A percentile compares a stretch with the other conserved stretches of the same genome.
phyloP scores from a whole-genome alignment of 352 stramenopile species.

The Phytophthora rubi region DNA sequence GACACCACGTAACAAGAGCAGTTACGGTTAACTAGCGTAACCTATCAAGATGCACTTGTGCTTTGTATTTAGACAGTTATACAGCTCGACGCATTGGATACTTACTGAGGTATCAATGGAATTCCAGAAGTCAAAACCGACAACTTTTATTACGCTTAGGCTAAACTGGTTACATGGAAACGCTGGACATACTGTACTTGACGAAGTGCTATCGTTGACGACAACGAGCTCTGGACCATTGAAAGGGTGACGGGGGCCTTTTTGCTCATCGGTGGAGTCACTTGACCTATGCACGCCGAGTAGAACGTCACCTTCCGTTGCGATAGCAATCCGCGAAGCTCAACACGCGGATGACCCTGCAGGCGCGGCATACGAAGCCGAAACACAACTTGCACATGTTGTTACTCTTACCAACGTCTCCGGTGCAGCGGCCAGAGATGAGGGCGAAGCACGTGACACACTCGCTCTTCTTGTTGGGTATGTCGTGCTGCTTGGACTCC shows the following conservation, averaged over 20 bases:
- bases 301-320: constrained; percentile 36
- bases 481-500: constrained; percentile 7
- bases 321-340: constrained; percentile 5
- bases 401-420: constrained; percentile 20
- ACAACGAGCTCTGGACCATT: neutral
- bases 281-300: constrained; percentile 19
- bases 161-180: constrained; percentile 10
- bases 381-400: constrained; percentile 16
- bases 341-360: too few species aligned
- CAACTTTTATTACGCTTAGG: neutral
- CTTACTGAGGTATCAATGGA: neutral
- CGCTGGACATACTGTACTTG: constrained; percentile 3
- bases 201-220: constrained; percentile 4
- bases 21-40: neutral
- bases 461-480: constrained; percentile 17
- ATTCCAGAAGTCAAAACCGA: neutral
- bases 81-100: neutral
- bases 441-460: constrained; percentile 6
- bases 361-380: neutral
- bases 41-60: neutral
- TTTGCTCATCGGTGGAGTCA: constrained; percentile 14
- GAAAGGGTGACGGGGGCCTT: neutral
- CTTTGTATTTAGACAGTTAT: neutral
- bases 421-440: neutral
- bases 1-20: neutral